These are phyloP conservation scores for Fusarium illudens DNA, from an alignment of 2,329 filamentous ascomycete species.

Conservation along the genomic window DNA sequence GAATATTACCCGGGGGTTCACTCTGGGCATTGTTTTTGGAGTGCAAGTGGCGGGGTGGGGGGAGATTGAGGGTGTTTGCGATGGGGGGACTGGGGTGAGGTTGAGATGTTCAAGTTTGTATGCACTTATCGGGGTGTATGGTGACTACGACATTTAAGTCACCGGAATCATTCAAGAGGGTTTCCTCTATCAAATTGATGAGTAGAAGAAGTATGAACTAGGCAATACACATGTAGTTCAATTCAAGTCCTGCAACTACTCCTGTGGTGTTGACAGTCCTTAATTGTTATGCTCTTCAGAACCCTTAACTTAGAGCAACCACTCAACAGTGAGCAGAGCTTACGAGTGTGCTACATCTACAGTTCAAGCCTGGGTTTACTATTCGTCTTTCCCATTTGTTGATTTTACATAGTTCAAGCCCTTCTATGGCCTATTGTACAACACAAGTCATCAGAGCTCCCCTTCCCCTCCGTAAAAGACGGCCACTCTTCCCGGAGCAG, in stretches of 20 bases:
- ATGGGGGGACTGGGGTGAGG: neutral
- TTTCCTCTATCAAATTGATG: neutral
- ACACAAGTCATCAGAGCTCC: conserved; percentile 26
- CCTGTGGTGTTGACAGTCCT: neutral
- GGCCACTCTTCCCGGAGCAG: conserved; percentile 15
- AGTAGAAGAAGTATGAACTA: too few relatives aligned
- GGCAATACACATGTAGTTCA: neutral
- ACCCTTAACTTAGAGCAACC: neutral
- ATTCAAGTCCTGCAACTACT: neutral
- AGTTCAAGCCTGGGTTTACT: neutral
- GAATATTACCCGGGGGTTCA: conserved; percentile 70
- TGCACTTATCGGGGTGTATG: conserved; percentile 38
- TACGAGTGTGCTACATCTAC: neutral
- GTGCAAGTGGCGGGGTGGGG: neutral
- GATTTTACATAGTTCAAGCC: conserved; percentile 35
- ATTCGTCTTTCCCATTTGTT: conserved; percentile 19
- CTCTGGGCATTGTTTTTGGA: conserved; percentile 12
- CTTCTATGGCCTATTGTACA: conserved; percentile 39
- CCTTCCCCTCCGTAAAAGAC: conserved; percentile 3
- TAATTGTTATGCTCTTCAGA: neutral
- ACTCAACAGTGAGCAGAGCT: neutral
- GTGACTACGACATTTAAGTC: neutral
- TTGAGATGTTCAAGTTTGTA: conserved; percentile 24
- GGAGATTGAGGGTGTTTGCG: neutral
- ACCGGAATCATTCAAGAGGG: neutral